Evolutionary conservation across 202 grass and related monocot species (phyloP).

Genomic region (Cymbopogon flexuosus): DNA sequence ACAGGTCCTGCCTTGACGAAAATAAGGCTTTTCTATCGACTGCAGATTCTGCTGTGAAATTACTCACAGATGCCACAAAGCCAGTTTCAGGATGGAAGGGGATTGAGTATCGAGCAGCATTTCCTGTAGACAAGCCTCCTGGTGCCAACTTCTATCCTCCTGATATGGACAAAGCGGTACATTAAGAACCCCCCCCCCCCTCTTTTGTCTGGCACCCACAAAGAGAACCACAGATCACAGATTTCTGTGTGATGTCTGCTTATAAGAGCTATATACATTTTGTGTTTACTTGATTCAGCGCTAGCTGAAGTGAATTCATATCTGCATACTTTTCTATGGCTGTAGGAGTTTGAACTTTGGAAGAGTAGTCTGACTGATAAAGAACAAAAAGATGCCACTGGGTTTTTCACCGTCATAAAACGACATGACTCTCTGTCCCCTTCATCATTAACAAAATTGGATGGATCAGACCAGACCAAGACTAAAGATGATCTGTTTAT

Average conservation of each 20-base stretch:
- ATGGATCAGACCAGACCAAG: constrained; percentile 28
- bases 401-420: constrained; percentile 82
- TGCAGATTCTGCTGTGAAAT: constrained; percentile 77
- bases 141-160: constrained; percentile 91
- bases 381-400: constrained; percentile 70
- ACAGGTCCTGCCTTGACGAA: constrained; percentile 93
- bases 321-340: constrained; percentile 20
- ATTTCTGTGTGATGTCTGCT: constrained; percentile 4
- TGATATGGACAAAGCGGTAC: constrained; percentile 96
- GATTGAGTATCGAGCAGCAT: constrained; percentile 75
- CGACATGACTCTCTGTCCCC: constrained; percentile 41
- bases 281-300: constrained; percentile 24
- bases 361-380: constrained; percentile 46
- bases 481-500: constrained; percentile 71
- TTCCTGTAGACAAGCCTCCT: constrained; percentile 74
- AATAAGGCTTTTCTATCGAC: constrained; percentile 82
- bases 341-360: constrained; percentile 92
- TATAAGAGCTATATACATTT: constrained; percentile 1
- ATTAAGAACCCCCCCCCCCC: background rate
- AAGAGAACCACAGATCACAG: constrained; percentile 17
- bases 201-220: background rate
- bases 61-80: constrained; percentile 55
- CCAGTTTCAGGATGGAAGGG: constrained; percentile 80
- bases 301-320: constrained; percentile 6
- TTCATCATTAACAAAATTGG: constrained; percentile 17